phyloP scores from a whole-genome alignment of 345 rosid genomes.

The Arabis hirsuta region DNA sequence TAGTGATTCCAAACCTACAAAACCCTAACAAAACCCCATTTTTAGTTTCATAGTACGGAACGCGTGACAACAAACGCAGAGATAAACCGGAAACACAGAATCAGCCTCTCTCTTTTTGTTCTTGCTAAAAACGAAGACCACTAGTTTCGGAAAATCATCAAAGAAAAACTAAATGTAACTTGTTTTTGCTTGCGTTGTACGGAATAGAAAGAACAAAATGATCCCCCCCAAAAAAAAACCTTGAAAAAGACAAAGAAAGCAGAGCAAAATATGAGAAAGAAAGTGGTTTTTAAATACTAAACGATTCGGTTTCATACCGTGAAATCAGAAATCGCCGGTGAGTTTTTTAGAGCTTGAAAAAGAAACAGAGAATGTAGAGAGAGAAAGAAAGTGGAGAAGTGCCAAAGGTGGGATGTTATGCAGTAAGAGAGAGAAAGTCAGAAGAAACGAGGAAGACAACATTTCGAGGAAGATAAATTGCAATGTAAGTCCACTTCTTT shows the following conservation, averaged over 20 bases:
- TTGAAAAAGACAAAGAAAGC: slow-evolving; percentile 16
- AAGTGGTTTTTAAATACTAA: neutral
- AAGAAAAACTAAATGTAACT: neutral
- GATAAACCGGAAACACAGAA: neutral
- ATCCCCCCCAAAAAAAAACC: slow-evolving; percentile 11
- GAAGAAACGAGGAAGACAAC: slow-evolving; percentile 27
- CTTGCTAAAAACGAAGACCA: neutral
- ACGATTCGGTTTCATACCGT: slow-evolving; percentile 16
- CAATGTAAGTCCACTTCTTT: neutral
- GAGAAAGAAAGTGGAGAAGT: slow-evolving; percentile 3
- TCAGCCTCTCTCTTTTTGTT: neutral
- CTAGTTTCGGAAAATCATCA: neutral
- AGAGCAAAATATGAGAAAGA: neutral
- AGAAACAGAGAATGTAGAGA: slow-evolving; percentile 17
- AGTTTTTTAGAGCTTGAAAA: neutral
- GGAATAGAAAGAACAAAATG: slow-evolving; percentile 15
- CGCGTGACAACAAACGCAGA: slow-evolving; percentile 22
- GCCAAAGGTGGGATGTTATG: neutral
- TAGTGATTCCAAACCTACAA: neutral
- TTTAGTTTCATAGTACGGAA: neutral
- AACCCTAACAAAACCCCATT: slow-evolving; percentile 13
- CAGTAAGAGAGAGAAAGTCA: neutral
- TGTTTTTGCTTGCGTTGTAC: slow-evolving; percentile 31
- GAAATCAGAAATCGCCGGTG: slow-evolving; percentile 13
- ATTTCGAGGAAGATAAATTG: neutral